Base-by-base conservation (phyloP, 2,329 filamentous ascomycete species). In the Raffaelea albimanens region DNA sequence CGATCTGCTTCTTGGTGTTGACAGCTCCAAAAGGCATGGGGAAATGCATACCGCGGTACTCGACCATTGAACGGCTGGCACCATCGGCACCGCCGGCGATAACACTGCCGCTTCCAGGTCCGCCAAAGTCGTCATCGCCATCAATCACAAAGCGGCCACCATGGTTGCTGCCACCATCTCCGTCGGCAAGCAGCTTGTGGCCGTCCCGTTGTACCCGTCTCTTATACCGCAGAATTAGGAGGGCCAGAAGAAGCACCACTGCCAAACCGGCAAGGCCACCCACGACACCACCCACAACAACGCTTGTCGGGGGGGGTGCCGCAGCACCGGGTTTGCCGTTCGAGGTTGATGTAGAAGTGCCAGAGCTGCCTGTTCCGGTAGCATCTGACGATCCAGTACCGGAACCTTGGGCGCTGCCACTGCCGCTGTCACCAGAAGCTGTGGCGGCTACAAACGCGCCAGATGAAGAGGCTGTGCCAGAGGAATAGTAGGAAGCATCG, bases 251-350 rank as follows among this genome's bases (percentile, higher is more conserved):
- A 4, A 77, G 61, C 43, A 83, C 59, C 41, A 82, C 64, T 13
- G 77, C 78, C 2, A 76, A 61, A 18, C 78, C 80, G 16, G 79
- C 78, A 29, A 83, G 59, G 38, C 74, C 69, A 20, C 77, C 77
- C 18, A 80, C 65, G 1, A 81, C 74, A 29, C 77, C 71, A 1
- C 76, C 77, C 8, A 78, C 75, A 23, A 81, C 58, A 9, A 64
- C 61, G 20, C 57, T 59, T 2, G 62, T 59, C 5, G 63, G 58
- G 4, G 60, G 46, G 23, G 50, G 49, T 13, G 56, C 11, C 3
- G 56, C 52, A 33, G 61, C 49, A 2, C 50, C 53, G 1, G 60
- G 50, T 16, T 43, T 52, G 29, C 42, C 40, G 2, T 60, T 54
- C 3, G 53, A 52, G 13, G 62, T 51, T 9, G 56, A 54, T 3